A percentile compares a stretch with the other conserved stretches of the same genome.
Evolutionary conservation across 305 asterid genomes (phyloP).

Genomic region (Withania somnifera): DNA sequence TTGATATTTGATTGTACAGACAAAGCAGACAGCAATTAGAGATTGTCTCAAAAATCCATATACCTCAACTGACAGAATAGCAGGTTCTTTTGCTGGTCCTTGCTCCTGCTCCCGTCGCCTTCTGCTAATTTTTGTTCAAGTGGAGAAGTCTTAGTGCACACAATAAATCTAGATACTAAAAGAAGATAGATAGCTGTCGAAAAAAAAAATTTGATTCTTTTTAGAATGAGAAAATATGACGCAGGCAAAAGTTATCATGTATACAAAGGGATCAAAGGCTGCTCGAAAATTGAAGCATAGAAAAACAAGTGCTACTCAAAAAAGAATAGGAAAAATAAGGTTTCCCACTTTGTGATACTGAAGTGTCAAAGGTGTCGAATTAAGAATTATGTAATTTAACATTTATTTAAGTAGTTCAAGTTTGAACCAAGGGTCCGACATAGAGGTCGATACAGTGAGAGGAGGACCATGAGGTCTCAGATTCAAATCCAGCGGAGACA

Average conservation of each 20-base stretch:
- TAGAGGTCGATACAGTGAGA: not conserved
- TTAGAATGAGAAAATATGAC: not conserved
- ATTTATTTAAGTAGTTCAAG: not conserved
- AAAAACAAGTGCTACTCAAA: not conserved
- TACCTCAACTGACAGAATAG: conserved; percentile 95
- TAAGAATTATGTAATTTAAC: not conserved
- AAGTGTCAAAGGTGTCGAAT: not conserved
- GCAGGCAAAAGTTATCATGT: not conserved
- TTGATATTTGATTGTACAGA: not conserved
- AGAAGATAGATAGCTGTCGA: not conserved
- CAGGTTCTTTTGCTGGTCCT: conserved; percentile 56
- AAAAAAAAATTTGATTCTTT: not conserved
- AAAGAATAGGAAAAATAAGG: not conserved
- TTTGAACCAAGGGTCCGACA: not conserved
- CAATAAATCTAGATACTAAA: not conserved
- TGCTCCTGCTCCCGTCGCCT: conserved; percentile 46
- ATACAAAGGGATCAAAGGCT: not conserved
- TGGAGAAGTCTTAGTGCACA: conserved; percentile 2
- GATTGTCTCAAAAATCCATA: not conserved
- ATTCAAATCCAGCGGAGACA: not conserved
- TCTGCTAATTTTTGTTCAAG: conserved; percentile 26
- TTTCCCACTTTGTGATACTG: not conserved
- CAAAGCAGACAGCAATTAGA: not conserved
- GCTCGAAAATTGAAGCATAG: not conserved
- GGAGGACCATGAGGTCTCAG: not conserved